Conservation (phyloP, 305 asterid genomes). For the Coffea humblotiana region DNA sequence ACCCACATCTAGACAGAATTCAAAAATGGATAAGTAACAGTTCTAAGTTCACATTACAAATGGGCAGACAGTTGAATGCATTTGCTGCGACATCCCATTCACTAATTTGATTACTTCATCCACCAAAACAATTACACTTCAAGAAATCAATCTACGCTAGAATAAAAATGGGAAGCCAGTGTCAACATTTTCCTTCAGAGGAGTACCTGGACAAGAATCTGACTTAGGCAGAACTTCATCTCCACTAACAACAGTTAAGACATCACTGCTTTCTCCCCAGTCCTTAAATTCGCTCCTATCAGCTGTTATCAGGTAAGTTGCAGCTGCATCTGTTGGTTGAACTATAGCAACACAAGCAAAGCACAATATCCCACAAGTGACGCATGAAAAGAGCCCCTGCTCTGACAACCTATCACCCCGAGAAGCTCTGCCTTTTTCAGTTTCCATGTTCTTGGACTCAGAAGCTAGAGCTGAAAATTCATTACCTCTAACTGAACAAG, state of each 20-base stretch:
- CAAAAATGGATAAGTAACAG: background rate
- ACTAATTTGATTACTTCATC: background rate
- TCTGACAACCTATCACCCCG: slow-evolving; percentile 48
- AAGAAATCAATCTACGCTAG: background rate
- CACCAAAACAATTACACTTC: background rate
- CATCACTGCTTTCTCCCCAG: slow-evolving; percentile 45
- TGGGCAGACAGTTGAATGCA: background rate
- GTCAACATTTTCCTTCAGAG: background rate
- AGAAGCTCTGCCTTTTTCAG: slow-evolving; percentile 44
- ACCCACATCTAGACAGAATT: slow-evolving; percentile 8
- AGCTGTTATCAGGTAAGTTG: slow-evolving; percentile 66
- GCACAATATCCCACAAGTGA: slow-evolving; percentile 97
- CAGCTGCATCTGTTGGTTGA: slow-evolving; percentile 78
- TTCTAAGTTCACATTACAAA: background rate
- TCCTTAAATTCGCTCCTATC: slow-evolving; percentile 58
- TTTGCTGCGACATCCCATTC: background rate
- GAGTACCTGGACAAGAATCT: slow-evolving; percentile 51
- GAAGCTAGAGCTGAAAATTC: slow-evolving; percentile 30
- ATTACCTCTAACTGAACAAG: slow-evolving; percentile 24
- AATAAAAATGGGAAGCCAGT: background rate
- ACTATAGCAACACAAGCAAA: slow-evolving; percentile 87
- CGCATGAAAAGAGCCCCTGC: slow-evolving; percentile 91
- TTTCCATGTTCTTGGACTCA: slow-evolving; percentile 31
- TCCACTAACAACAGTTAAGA: slow-evolving; percentile 30
- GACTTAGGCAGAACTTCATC: slow-evolving; percentile 34